These are phyloP conservation scores for Microsporum canis DNA, from an alignment of 2,329 filamentous ascomycete species.

Conservation along the genomic window DNA sequence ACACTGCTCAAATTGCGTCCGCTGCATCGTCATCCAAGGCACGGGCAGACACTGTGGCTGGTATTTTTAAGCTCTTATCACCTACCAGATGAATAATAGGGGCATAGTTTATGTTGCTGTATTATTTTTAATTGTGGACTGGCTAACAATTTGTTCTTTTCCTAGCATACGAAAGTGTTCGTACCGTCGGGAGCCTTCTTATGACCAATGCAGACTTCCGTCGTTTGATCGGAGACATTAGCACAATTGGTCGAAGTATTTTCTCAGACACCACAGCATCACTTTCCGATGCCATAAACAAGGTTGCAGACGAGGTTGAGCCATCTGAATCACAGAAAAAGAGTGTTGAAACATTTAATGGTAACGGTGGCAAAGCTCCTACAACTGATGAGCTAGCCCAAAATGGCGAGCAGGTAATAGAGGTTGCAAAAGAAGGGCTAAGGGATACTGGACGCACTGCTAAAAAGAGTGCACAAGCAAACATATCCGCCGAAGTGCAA, in stretches of 20 bases:
- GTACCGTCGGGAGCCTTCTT: slow-evolving; percentile 71
- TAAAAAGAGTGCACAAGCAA: slow-evolving; percentile 59
- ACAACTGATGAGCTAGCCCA: slow-evolving; percentile 51
- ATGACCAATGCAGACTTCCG: slow-evolving; percentile 86
- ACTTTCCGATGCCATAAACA: slow-evolving; percentile 61
- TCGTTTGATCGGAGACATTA: slow-evolving; percentile 69
- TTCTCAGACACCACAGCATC: slow-evolving; percentile 78
- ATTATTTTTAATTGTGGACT: no score
- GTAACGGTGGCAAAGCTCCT: slow-evolving; percentile 40
- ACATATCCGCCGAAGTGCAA: slow-evolving; percentile 60
- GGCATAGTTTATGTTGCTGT: neutral
- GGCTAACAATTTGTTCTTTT: neutral
- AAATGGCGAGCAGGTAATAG: slow-evolving; percentile 44
- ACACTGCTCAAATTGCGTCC: slow-evolving; percentile 51
- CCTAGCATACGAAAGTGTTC: slow-evolving; percentile 65
- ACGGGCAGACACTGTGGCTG: slow-evolving; percentile 60
- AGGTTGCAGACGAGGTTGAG: slow-evolving; percentile 62
- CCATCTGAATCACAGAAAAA: slow-evolving; percentile 52
- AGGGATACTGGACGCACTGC: slow-evolving; percentile 44
- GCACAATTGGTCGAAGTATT: slow-evolving; percentile 67
- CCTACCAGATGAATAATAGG: neutral
- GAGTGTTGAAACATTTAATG: slow-evolving; percentile 40
- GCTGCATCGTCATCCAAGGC: slow-evolving; percentile 52
- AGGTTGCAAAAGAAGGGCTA: slow-evolving; percentile 27
- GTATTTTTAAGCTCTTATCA: slow-evolving; percentile 31